Conservation (phyloP, 2,329 filamentous ascomycete species). For the Pseudohalonectria lignicola region DNA sequence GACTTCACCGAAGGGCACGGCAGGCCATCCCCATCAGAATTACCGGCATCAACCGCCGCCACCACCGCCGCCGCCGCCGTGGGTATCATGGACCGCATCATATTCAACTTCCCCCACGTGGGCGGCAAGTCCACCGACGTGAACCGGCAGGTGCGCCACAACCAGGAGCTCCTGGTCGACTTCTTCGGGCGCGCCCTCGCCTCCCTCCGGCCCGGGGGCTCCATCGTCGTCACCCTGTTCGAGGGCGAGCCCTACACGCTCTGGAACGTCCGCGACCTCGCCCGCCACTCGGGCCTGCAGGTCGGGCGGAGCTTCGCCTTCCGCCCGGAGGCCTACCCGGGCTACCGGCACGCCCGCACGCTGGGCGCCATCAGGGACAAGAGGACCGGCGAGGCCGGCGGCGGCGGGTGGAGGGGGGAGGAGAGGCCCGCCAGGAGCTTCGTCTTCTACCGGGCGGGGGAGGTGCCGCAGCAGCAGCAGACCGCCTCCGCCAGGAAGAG, state of each 20-base stretch:
- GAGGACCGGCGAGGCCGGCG: slow-evolving; percentile 15
- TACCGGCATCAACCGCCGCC: no score
- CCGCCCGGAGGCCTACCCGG: slow-evolving; percentile 54
- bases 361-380: slow-evolving; percentile 49
- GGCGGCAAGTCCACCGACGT: slow-evolving; percentile 88
- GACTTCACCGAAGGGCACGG: no score
- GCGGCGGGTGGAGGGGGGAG: slow-evolving; percentile 38
- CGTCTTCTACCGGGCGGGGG: slow-evolving; percentile 50
- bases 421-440: slow-evolving; percentile 45
- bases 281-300: slow-evolving; percentile 61
- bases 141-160: slow-evolving; percentile 85
- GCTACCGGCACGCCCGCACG: slow-evolving; percentile 64
- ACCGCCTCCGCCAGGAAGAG: slow-evolving; percentile 1
- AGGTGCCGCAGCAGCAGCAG: slow-evolving; percentile 18
- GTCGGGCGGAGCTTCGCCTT: slow-evolving; percentile 64
- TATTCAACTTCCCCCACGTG: slow-evolving; percentile 97
- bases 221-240: slow-evolving; percentile 78
- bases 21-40: no score
- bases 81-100: slow-evolving; percentile 58
- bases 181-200: slow-evolving; percentile 52
- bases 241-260: slow-evolving; percentile 90
- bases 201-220: slow-evolving; percentile 42
- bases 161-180: slow-evolving; percentile 66
- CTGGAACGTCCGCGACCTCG: slow-evolving; percentile 89
- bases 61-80: background rate